Conservation (phyloP, 805 yeast genomes). For the Yarrowia sp. region DNA sequence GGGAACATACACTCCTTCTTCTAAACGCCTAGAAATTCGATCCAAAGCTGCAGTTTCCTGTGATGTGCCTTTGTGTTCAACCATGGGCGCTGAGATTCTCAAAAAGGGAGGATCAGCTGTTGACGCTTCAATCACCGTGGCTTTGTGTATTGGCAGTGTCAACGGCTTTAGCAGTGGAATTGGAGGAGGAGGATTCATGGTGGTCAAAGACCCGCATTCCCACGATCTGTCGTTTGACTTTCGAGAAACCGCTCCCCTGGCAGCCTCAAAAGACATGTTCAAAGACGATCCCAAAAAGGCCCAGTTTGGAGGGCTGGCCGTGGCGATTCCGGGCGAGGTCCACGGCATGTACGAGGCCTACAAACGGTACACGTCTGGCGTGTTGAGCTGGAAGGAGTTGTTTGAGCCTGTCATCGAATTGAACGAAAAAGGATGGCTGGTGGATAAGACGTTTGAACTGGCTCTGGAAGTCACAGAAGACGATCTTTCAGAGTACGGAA, state of each 20-base stretch:
- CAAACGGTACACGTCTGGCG: constrained; percentile 71
- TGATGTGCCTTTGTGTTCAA: constrained; percentile 69
- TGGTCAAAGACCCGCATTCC: constrained; percentile 55
- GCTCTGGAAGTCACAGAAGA: constrained; percentile 54
- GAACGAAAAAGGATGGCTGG: constrained; percentile 69
- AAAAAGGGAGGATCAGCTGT: constrained; percentile 77
- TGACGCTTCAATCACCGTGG: constrained; percentile 89
- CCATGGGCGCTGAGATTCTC: constrained; percentile 65
- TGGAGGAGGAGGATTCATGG: constrained; percentile 90
- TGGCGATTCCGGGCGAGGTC: constrained; percentile 90
- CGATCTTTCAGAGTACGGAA: constrained; percentile 42
- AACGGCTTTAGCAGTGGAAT: constrained; percentile 87
- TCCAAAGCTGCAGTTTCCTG: constrained; percentile 63
- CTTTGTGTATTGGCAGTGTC: constrained; percentile 84
- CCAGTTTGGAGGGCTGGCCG: constrained; percentile 83
- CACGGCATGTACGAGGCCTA: constrained; percentile 76
- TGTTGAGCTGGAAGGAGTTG: constrained; percentile 72
- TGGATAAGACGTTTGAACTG: constrained; percentile 55
- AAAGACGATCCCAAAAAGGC: constrained; percentile 58
- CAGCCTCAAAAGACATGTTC: constrained; percentile 71
- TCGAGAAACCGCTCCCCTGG: constrained; percentile 83
- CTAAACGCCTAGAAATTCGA: constrained; percentile 36
- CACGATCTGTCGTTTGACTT: constrained; percentile 76
- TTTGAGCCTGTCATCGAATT: constrained; percentile 76
- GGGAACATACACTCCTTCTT: constrained; percentile 16